phyloP scores from a whole-genome alignment of 164 flowering plant species.

The Annona squamosa region DNA sequence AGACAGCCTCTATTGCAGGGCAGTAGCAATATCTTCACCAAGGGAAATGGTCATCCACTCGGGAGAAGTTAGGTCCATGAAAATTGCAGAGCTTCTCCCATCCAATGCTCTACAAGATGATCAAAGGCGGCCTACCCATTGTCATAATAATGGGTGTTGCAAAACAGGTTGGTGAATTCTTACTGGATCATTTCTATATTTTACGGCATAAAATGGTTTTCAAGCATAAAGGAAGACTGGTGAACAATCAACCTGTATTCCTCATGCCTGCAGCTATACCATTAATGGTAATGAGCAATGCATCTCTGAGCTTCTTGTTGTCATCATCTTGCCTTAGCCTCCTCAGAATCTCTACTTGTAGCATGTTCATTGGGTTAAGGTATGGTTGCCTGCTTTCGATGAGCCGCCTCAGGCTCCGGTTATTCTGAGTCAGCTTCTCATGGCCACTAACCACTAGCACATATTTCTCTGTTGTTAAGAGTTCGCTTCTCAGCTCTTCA shows the following conservation, averaged over 20 bases:
- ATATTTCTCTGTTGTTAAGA: slow-evolving; percentile 52
- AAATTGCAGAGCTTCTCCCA: not conserved
- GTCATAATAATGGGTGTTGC: not conserved
- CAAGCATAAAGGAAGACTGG: not conserved
- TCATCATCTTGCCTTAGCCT: slow-evolving; percentile 72
- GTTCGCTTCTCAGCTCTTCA: slow-evolving; percentile 58
- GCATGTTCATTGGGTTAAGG: slow-evolving; percentile 79
- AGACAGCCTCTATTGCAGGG: not conserved
- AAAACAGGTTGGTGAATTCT: not conserved
- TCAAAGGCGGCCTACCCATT: not conserved
- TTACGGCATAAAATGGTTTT: not conserved
- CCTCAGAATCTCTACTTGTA: slow-evolving; percentile 81
- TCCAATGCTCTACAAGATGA: not conserved
- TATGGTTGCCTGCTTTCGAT: slow-evolving; percentile 81
- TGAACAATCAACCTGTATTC: slow-evolving; percentile 64
- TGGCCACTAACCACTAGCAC: slow-evolving; percentile 72
- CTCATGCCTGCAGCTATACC: slow-evolving; percentile 99
- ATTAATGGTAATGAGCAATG: slow-evolving; percentile 82
- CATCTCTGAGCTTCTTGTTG: slow-evolving; percentile 75
- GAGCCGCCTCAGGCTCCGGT: slow-evolving; percentile 58
- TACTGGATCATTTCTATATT: not conserved
- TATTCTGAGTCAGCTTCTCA: slow-evolving; percentile 61
- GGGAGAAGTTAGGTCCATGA: not conserved
- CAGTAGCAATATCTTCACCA: not conserved
- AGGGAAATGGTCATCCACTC: not conserved